These are phyloP conservation scores for Centrapalus pauciflorus DNA, from an alignment of 129 eudicot species.

Conservation along the genomic window DNA sequence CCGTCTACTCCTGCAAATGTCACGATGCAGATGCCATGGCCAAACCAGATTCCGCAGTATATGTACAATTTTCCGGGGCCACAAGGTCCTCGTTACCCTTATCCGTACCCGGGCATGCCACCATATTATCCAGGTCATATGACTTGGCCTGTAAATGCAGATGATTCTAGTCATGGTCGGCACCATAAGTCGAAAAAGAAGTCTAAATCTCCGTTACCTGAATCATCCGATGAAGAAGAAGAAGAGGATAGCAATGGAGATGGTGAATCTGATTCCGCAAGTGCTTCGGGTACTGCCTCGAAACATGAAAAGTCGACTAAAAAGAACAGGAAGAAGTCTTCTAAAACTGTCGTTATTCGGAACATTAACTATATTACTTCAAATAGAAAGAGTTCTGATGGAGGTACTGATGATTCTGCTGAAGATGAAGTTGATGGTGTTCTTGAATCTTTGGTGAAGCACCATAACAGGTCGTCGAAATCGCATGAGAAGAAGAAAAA, in stretches of 20 bases:
- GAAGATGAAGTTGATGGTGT: constrained; percentile 61
- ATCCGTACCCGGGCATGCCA: constrained; percentile 62
- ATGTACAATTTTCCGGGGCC: constrained; percentile 71
- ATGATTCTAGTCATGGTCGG: constrained; percentile 45
- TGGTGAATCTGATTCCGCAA: constrained; percentile 40
- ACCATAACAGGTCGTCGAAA: constrained; percentile 44
- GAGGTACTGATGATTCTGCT: constrained; percentile 49
- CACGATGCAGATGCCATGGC: constrained; percentile 75
- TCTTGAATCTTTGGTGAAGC: constrained; percentile 60
- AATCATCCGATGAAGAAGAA: constrained; percentile 41
- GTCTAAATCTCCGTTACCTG: constrained; percentile 37
- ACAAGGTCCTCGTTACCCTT: constrained; percentile 59
- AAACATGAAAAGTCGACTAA: constrained; percentile 48
- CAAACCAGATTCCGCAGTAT: constrained; percentile 76
- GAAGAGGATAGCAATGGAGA: constrained; percentile 49
- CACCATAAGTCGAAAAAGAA: constrained; percentile 58
- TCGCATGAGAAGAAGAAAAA: constrained; percentile 48
- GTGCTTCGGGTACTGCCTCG: constrained; percentile 43
- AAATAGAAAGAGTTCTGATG: constrained; percentile 58
- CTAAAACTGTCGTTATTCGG: constrained; percentile 91
- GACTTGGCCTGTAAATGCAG: constrained; percentile 63
- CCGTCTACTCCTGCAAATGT: constrained; percentile 47
- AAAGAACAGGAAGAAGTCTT: constrained; percentile 65
- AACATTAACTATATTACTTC: constrained; percentile 91
- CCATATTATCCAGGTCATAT: constrained; percentile 70